Evolutionary conservation across 768 basidiomycete species (phyloP), one percentile per base, ranked within the genome.

Genomic region (Xerocomellus chrysenteron): DNA sequence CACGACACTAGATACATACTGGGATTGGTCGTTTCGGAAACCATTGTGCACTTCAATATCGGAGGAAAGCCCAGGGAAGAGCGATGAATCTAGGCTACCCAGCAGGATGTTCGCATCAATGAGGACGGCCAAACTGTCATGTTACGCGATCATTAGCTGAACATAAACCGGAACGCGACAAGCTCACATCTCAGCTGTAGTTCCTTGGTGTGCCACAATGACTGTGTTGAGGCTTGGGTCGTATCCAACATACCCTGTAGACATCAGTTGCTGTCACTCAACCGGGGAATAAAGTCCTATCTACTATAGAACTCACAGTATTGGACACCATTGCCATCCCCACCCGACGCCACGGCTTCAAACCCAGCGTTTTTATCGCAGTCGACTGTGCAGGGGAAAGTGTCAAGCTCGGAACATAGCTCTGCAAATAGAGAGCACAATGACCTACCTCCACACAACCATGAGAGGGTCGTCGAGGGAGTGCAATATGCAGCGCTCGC

Each of bases 401-500:
- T 12, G 24, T 64, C 19, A 56, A 14, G 11, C 8, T 30, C 9
- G 16, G 5, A 32, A 19, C 14, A 24, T 36, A 10, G 8, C 4
- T 21, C 13, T n/a, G n/a, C n/a, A n/a, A n/a, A n/a, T 14, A 40
- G 37, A 40, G 37, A 45, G 35, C 8, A 33, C 4, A 24, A 45
- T 17, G 14, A 65, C 68, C 60, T 59, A 81, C 82, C 62, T 66
- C 84, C 84, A 67, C 83, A 85, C 32, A 70, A 70, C 81, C 83
- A 85, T 13, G 71, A 69, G 43, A 75, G 56, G 26, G 75, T 78
- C 26, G 61, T 42, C 5, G 72, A 59, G 0, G 80, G 67, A 9
- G 58, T 32, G 55, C 84, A 85, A 64, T 80, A 80, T 9, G 75
- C 80, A 4, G 80, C 73, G 33, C 75, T 74, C 0, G 83, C 80